Percentiles rank a stretch among this genome's conserved stretches.
Evolutionary conservation across 495 filamentous ascomycete species (phyloP).

Genomic region (Talaromyces proteolyticus): DNA sequence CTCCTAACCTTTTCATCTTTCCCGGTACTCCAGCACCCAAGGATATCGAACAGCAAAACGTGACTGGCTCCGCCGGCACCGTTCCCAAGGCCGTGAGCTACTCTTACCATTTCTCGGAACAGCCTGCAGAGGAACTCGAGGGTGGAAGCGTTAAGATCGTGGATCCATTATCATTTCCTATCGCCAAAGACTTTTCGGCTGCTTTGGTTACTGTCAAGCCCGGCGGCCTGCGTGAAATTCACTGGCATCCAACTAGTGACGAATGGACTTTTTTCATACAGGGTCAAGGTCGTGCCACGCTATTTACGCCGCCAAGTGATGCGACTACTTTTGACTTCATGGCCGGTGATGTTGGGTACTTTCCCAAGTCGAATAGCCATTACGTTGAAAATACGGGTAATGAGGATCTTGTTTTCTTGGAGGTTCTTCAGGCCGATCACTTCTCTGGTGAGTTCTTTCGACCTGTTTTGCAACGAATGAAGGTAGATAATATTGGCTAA

Average conservation of each 20-base stretch:
- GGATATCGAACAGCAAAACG: slow-evolving; percentile 56
- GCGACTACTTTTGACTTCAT: slow-evolving; percentile 70
- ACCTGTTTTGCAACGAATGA: neutral
- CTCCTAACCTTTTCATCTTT: slow-evolving; percentile 64
- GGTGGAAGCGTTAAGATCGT: slow-evolving; percentile 65
- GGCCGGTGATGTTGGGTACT: slow-evolving; percentile 67
- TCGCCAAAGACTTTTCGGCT: slow-evolving; percentile 52
- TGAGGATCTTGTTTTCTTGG: slow-evolving; percentile 62
- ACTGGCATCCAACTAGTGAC: slow-evolving; percentile 72
- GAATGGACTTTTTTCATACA: slow-evolving; percentile 75
- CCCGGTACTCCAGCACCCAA: slow-evolving; percentile 54
- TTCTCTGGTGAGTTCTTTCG: slow-evolving; percentile 43
- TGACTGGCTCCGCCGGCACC: slow-evolving; percentile 51
- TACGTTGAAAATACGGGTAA: slow-evolving; percentile 71
- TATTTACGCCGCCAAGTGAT: slow-evolving; percentile 51
- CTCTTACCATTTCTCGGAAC: slow-evolving; percentile 63
- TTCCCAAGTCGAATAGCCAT: slow-evolving; percentile 59
- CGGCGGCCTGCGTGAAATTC: slow-evolving; percentile 53
- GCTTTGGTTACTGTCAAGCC: slow-evolving; percentile 54
- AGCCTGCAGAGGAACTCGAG: slow-evolving; percentile 49
- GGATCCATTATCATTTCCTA: slow-evolving; percentile 58
- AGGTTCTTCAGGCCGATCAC: slow-evolving; percentile 60
- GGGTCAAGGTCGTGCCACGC: slow-evolving; percentile 59
- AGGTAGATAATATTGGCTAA: neutral
- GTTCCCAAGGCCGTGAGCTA: slow-evolving; percentile 48